phyloP scores from a whole-genome alignment of 768 basidiomycete genomes.

The Crepidotus variabilis region DNA sequence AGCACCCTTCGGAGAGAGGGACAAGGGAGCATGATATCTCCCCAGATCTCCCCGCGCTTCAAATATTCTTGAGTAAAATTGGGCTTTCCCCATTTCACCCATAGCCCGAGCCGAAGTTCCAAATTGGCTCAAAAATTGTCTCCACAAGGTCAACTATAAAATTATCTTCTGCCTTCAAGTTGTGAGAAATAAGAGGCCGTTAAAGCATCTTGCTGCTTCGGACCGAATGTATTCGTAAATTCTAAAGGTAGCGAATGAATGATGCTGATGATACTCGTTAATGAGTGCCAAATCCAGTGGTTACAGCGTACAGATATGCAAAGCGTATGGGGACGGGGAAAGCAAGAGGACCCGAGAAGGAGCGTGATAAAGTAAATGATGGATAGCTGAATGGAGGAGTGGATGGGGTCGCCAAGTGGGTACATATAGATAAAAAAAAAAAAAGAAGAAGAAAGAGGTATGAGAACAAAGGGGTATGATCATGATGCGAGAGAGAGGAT shows the following conservation, averaged over 20 bases:
- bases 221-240: not conserved
- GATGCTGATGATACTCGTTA: not conserved
- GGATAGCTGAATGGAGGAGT: not conserved
- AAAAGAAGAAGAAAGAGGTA: not conserved
- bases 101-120: not conserved
- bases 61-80: not conserved
- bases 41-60: not conserved
- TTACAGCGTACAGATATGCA: not conserved
- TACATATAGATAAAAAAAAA: not conserved
- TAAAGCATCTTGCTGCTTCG: not conserved
- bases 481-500: not conserved
- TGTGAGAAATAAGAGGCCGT: not conserved
- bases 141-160: not conserved
- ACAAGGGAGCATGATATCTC: not conserved
- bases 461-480: not conserved
- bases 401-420: not conserved
- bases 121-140: not conserved
- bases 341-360: not conserved
- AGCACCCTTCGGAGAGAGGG: not conserved
- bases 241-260: not conserved
- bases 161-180: not conserved
- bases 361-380: not conserved
- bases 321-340: not conserved
- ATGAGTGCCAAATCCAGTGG: not conserved
- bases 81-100: not conserved